Evolutionary conservation across 225 moss, liverwort and hornwort genomes (phyloP).

Genomic region (Physcomitrellopsis africana): DNA sequence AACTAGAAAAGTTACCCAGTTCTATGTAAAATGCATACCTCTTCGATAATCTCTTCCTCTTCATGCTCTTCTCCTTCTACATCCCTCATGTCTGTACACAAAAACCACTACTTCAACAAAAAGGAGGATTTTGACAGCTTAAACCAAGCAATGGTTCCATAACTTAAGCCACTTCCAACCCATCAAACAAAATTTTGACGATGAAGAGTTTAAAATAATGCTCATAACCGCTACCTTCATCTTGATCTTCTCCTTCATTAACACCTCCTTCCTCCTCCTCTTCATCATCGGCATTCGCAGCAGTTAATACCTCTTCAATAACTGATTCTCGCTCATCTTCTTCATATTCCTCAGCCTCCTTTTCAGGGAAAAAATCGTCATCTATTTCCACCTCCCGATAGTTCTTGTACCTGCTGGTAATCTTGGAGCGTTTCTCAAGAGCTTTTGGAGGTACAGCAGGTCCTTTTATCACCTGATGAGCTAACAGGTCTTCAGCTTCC

Average conservation of each 20-base stretch:
- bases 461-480: slow-evolving; percentile 72
- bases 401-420: slow-evolving; percentile 58
- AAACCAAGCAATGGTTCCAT: slow-evolving; percentile 2
- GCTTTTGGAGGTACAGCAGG: slow-evolving; percentile 43
- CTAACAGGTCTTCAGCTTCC: slow-evolving; percentile 87
- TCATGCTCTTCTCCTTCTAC: slow-evolving; percentile 56
- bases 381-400: slow-evolving; percentile 59
- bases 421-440: slow-evolving; percentile 62
- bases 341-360: slow-evolving; percentile 64
- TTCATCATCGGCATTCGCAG: slow-evolving; percentile 63
- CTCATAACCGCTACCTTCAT: slow-evolving; percentile 50
- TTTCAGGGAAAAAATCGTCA: slow-evolving; percentile 54
- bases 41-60: slow-evolving; percentile 71
- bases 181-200: slow-evolving; percentile 3
- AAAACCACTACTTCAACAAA: slow-evolving; percentile 12
- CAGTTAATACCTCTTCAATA: slow-evolving; percentile 82
- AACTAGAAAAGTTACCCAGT: background rate
- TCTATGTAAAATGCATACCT: slow-evolving; percentile 33
- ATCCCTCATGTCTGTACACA: slow-evolving; percentile 53
- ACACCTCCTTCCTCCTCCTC: slow-evolving; percentile 70
- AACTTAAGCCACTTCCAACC: background rate
- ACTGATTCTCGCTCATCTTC: slow-evolving; percentile 70
- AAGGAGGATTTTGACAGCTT: background rate
- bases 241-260: slow-evolving; percentile 64
- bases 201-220: background rate